These are phyloP conservation scores for Stagonosporopsis rhizophila DNA, from an alignment of 2,329 filamentous ascomycete genomes.

Conservation along the genomic window DNA sequence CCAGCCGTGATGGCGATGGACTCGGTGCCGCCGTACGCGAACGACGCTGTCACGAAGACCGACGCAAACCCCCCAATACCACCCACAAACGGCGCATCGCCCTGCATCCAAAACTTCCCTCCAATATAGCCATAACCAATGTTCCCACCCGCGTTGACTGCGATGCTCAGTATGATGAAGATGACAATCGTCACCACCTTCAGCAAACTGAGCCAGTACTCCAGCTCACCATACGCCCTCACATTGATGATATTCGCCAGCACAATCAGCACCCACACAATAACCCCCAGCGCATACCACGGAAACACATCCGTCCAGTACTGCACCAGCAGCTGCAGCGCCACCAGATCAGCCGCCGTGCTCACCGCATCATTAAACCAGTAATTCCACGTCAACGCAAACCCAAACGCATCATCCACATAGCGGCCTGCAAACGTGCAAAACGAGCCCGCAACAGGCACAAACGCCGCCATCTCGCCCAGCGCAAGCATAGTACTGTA, in stretches of 20 bases:
- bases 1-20: conserved; percentile 78
- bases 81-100: conserved; percentile 58
- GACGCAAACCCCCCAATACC: conserved; percentile 64
- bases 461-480: conserved; percentile 49
- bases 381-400: conserved; percentile 43
- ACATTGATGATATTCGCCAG: conserved; percentile 48
- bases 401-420: conserved; percentile 68
- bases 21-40: conserved; percentile 77
- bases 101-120: conserved; percentile 72
- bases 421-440: conserved; percentile 48
- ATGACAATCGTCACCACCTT: conserved; percentile 46
- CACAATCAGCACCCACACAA: conserved; percentile 44
- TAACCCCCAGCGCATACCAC: conserved; percentile 39
- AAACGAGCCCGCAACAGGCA: conserved; percentile 45
- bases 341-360: conserved; percentile 46
- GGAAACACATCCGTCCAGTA: conserved; percentile 49
- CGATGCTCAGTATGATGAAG: conserved; percentile 45
- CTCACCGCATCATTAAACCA: conserved; percentile 43
- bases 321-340: conserved; percentile 42
- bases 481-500: conserved; percentile 47
- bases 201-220: conserved; percentile 46
- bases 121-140: conserved; percentile 51
- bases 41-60: conserved; percentile 77
- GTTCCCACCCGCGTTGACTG: conserved; percentile 38
- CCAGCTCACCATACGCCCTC: conserved; percentile 46